phyloP scores from a whole-genome alignment of 148 eudicot genomes.

The Arctostaphylos glauca region DNA sequence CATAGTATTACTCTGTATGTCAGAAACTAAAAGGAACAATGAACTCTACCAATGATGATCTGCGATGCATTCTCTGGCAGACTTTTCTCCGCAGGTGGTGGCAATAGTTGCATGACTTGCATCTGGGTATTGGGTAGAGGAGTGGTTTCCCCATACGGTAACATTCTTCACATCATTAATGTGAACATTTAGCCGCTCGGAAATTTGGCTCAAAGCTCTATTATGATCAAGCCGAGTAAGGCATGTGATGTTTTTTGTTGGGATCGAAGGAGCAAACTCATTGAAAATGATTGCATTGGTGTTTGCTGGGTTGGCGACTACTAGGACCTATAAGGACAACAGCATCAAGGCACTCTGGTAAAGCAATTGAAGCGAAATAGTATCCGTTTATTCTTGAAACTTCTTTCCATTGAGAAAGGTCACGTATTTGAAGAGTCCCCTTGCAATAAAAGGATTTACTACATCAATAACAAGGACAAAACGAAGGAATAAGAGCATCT shows the following conservation, averaged over 20 bases:
- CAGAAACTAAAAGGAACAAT: not conserved
- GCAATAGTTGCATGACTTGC: slow-evolving; percentile 61
- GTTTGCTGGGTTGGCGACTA: slow-evolving; percentile 76
- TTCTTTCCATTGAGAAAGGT: not conserved
- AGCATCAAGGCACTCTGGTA: not conserved
- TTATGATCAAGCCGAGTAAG: slow-evolving; percentile 89
- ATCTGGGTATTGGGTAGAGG: slow-evolving; percentile 75
- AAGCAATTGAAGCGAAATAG: no score
- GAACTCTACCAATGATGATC: slow-evolving; percentile 51
- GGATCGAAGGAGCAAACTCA: slow-evolving; percentile 71
- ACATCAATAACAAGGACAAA: not conserved
- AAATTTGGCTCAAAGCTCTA: slow-evolving; percentile 69
- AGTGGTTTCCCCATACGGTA: slow-evolving; percentile 81
- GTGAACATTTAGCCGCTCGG: slow-evolving; percentile 54
- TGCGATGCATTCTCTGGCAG: slow-evolving; percentile 45
- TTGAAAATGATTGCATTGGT: slow-evolving; percentile 77
- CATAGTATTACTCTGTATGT: not conserved
- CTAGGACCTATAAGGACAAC: slow-evolving; percentile 51
- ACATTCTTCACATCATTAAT: slow-evolving; percentile 73
- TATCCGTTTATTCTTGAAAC: not conserved
- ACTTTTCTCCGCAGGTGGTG: slow-evolving; percentile 32
- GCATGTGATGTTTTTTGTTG: slow-evolving; percentile 72
- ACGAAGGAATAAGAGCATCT: not conserved
- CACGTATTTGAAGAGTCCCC: not conserved
- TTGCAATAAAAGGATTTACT: not conserved